Percentiles rank a stretch among this genome's conserved stretches.
These are phyloP conservation scores for Neurospora terricola DNA, from an alignment of 495 filamentous ascomycete genomes.

Conservation along the genomic window DNA sequence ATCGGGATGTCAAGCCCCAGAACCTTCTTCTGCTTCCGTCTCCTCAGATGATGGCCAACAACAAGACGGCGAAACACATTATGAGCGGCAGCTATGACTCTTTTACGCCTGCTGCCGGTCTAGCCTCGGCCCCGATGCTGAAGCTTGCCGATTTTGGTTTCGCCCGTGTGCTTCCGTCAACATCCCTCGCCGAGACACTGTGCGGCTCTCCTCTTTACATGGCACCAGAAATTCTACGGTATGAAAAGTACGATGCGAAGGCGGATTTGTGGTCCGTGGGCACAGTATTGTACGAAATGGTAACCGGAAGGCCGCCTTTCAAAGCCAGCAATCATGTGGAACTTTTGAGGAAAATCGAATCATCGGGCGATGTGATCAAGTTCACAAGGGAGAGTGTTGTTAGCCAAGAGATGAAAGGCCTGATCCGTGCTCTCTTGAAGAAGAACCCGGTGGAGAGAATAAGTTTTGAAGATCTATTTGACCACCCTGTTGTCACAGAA, in stretches of 20 bases:
- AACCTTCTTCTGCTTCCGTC: conserved; percentile 88
- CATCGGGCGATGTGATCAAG: conserved; percentile 67
- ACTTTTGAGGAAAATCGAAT: conserved; percentile 82
- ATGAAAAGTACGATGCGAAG: conserved; percentile 94
- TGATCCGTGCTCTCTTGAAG: conserved; percentile 74
- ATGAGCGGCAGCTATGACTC: conserved; percentile 62
- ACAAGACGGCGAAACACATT: conserved; percentile 34
- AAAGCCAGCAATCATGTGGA: conserved; percentile 91
- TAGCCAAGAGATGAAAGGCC: conserved; percentile 68
- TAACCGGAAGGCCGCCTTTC: conserved; percentile 82
- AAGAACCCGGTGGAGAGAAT: conserved; percentile 75
- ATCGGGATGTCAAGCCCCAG: conserved; percentile 96
- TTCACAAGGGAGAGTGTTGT: conserved; percentile 65
- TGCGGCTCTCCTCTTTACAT: conserved; percentile 99
- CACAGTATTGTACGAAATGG: conserved; percentile 92
- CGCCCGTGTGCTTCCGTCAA: conserved; percentile 77
- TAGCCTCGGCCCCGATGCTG: conserved; percentile 85
- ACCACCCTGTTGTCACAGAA: conserved; percentile 57
- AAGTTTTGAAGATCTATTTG: conserved; percentile 75
- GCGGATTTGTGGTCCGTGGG: conserved; percentile 97
- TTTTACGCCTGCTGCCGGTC: conserved; percentile 66
- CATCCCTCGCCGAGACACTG: conserved; percentile 86
- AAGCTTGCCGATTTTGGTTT: conserved; percentile 98
- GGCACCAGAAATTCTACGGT: conserved; percentile 94
- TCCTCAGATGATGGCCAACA: conserved; percentile 43